Percentiles rank a stretch among this genome's conserved stretches.
Conservation (phyloP, 768 basidiomycete species). For the Boletus pseudo-olivaceus region DNA sequence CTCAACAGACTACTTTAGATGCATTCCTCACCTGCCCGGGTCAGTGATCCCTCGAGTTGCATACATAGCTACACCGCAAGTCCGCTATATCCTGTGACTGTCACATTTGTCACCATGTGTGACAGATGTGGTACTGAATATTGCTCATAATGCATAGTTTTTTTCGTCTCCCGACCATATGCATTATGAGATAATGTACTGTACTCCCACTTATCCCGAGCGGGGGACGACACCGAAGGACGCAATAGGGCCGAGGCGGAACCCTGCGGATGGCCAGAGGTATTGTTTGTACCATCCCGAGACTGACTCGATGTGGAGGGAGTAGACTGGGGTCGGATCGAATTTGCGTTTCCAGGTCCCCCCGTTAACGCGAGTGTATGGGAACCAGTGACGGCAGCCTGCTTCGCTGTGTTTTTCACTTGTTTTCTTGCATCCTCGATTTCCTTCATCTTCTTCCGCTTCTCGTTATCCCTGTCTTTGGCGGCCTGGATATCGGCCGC, state of each 20-base stretch:
- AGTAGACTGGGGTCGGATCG: neutral
- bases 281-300: neutral
- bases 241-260: neutral
- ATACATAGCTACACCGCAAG: too few species aligned
- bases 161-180: too few species aligned
- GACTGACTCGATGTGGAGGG: neutral
- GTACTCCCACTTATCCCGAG: conserved; percentile 15
- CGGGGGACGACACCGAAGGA: conserved; percentile 10
- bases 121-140: too few species aligned
- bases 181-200: too few species aligned
- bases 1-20: too few species aligned
- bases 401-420: conserved; percentile 5
- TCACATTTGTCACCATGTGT: too few species aligned
- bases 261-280: neutral
- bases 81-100: too few species aligned
- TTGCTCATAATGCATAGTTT: too few species aligned
- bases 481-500: conserved; percentile 4
- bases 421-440: conserved; percentile 10
- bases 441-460: conserved; percentile 6
- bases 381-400: neutral
- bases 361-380: neutral
- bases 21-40: too few species aligned
- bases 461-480: conserved; percentile 15
- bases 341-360: neutral
- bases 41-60: too few species aligned